A percentile compares a stretch with the other conserved stretches of the same genome.
These are phyloP conservation scores for Spathaspora sp. DNA, from an alignment of 1,139 yeast genomes.

Conservation along the genomic window DNA sequence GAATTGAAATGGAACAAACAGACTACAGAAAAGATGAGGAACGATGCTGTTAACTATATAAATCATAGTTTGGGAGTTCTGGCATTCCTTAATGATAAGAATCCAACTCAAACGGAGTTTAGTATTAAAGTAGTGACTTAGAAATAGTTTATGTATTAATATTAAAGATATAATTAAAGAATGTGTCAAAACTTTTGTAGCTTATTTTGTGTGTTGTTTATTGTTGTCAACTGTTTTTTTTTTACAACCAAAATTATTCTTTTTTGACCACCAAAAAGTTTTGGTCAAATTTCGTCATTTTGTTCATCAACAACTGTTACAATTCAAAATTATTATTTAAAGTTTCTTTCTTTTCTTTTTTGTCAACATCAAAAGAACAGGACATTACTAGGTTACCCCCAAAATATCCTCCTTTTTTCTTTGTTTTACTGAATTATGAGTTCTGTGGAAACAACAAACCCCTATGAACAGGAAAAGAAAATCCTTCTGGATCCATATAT, in stretches of 20 bases:
- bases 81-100: neutral
- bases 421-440: neutral
- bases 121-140: too few species aligned
- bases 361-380: neutral
- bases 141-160: neutral
- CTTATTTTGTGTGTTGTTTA: neutral
- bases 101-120: neutral
- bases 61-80: constrained; percentile 44
- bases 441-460: neutral
- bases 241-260: neutral
- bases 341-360: too few species aligned
- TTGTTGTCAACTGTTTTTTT: neutral
- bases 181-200: too few species aligned
- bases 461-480: neutral
- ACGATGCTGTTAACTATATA: constrained; percentile 55
- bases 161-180: too few species aligned
- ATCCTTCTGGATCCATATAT: neutral
- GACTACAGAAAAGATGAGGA: constrained; percentile 56
- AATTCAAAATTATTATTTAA: too few species aligned
- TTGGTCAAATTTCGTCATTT: neutral
- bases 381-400: neutral
- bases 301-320: too few species aligned
- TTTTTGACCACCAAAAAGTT: neutral
- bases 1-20: constrained; percentile 73
- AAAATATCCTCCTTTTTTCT: neutral